Percentiles rank a stretch among this genome's conserved stretches.
Evolutionary conservation across 2,329 filamentous ascomycete genomes (phyloP).

Genomic region (Ceratocystis variospora): DNA sequence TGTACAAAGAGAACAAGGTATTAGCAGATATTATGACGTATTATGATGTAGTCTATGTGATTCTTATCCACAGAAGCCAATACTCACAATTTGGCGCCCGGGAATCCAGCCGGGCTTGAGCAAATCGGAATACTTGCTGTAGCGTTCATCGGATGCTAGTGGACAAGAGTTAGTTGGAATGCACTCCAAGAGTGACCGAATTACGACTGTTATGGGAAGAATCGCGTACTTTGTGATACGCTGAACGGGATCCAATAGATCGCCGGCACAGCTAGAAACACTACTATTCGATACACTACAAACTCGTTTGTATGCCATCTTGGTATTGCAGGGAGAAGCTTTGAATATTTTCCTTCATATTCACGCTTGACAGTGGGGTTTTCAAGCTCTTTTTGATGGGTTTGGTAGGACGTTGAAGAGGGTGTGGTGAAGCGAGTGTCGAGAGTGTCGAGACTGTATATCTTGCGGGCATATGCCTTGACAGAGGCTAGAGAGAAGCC

Average conservation of each 20-base stretch:
- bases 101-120: slow-evolving; percentile 81
- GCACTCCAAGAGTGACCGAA: neutral
- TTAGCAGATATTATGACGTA: neutral
- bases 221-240: slow-evolving; percentile 60
- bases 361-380: slow-evolving; percentile 26
- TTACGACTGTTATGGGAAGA: neutral
- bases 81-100: slow-evolving; percentile 67
- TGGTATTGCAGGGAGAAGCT: slow-evolving; percentile 41
- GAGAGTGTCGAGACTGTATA: slow-evolving; percentile 53
- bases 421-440: slow-evolving; percentile 53
- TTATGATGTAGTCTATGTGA: slow-evolving; percentile 14
- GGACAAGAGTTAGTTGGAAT: slow-evolving; percentile 20
- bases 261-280: slow-evolving; percentile 53
- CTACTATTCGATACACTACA: slow-evolving; percentile 60
- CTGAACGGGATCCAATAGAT: slow-evolving; percentile 88
- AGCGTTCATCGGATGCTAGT: slow-evolving; percentile 69
- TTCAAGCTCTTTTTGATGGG: slow-evolving; percentile 27
- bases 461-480: slow-evolving; percentile 30
- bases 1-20: slow-evolving; percentile 25
- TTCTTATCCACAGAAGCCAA: slow-evolving; percentile 19
- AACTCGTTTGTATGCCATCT: slow-evolving; percentile 84
- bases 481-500: slow-evolving; percentile 26
- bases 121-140: slow-evolving; percentile 54
- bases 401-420: slow-evolving; percentile 52
- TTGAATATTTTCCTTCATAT: slow-evolving; percentile 25